Evolutionary conservation across 169 alveolate genomes (phyloP).

Genomic region (Cryptosporidium xiaoi): DNA sequence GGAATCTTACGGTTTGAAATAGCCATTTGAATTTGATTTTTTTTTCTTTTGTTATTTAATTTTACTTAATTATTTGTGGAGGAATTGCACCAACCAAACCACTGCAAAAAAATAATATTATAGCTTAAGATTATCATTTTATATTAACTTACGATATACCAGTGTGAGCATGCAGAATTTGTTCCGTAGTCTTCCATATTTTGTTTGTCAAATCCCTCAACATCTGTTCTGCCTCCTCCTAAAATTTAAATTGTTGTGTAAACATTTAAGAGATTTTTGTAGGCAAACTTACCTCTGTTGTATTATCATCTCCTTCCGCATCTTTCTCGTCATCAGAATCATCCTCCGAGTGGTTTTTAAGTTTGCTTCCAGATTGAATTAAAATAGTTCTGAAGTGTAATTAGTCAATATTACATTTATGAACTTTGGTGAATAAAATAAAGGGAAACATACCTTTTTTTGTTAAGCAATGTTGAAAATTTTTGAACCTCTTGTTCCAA

Average conservation of each 20-base stretch:
- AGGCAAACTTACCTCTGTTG: constrained; percentile 57
- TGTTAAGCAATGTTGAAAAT: constrained; percentile 6
- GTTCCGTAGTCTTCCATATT: constrained; percentile 70
- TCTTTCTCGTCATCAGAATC: constrained; percentile 7
- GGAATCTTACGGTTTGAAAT: no score
- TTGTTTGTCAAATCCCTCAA: constrained; percentile 41
- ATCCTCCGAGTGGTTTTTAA: neutral
- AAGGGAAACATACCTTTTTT: constrained; percentile 21
- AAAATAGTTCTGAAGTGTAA: neutral
- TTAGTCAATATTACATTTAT: neutral
- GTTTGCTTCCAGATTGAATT: constrained; percentile 18
- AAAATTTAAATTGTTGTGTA: neutral
- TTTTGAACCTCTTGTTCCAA: constrained; percentile 45
- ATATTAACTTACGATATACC: constrained; percentile 62
- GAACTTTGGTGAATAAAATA: neutral
- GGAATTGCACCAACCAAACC: constrained; percentile 71
- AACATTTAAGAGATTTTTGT: neutral
- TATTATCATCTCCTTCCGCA: constrained; percentile 12
- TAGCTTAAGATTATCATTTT: neutral
- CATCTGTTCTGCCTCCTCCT: constrained; percentile 68
- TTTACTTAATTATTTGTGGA: constrained; percentile 35
- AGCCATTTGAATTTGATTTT: neutral
- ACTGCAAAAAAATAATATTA: constrained; percentile 4
- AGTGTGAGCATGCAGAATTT: constrained; percentile 71
- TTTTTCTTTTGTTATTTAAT: neutral